phyloP scores from a whole-genome alignment of 768 basidiomycete species.

The Kwoniella sp. region DNA sequence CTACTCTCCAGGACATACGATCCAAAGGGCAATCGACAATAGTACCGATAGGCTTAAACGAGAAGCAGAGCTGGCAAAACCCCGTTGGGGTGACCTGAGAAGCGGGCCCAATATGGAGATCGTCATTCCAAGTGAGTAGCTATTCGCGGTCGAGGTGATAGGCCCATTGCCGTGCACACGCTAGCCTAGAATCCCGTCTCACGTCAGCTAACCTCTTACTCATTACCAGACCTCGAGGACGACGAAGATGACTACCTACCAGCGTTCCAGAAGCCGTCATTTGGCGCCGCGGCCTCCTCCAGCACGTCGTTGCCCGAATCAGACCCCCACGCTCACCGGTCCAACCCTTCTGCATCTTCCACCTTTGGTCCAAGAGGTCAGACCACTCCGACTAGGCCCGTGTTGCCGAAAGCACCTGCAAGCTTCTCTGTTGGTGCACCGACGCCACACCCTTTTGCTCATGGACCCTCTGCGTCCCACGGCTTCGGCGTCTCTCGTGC shows the following conservation, averaged over 20 bases:
- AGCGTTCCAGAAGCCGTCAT: not conserved
- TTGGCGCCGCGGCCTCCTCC: conserved; percentile 5
- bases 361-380: conserved; percentile 8
- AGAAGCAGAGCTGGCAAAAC: too few species aligned
- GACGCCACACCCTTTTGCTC: conserved; percentile 1
- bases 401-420: conserved; percentile 23
- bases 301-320: conserved; percentile 26
- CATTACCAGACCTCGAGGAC: conserved; percentile 9
- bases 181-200: too few species aligned
- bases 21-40: too few species aligned
- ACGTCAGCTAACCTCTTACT: not conserved
- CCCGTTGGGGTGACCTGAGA: too few species aligned
- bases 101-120: conserved; percentile 7
- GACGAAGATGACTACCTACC: conserved; percentile 12
- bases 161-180: not conserved
- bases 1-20: too few species aligned
- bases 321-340: conserved; percentile 11
- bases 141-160: not conserved
- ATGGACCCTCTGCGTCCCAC: too few species aligned
- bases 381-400: conserved; percentile 24
- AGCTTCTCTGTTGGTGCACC: conserved; percentile 27
- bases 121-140: conserved; percentile 14
- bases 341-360: conserved; percentile 19
- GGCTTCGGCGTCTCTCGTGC: conserved; percentile 7
- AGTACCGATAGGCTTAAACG: too few species aligned